A percentile compares a stretch with the other conserved stretches of the same genome.
Conservation (phyloP, 805 yeast genomes). For the Teunomyces funiuensis region DNA sequence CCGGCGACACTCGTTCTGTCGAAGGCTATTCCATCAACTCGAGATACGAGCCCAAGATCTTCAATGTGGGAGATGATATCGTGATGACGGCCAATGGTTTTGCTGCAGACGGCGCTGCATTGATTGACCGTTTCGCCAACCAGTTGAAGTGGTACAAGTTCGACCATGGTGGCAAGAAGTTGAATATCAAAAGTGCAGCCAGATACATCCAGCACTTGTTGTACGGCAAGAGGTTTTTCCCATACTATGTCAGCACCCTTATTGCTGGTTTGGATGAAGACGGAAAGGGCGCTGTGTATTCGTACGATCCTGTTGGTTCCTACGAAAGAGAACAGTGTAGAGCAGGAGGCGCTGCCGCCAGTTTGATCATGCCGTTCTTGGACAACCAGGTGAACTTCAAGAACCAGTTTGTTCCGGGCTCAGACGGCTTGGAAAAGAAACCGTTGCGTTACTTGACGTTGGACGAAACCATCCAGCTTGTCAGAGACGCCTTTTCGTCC, state of each 20-base stretch:
- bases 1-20: constrained; percentile 98
- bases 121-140: constrained; percentile 69
- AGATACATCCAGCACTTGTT: constrained; percentile 85
- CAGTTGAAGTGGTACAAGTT: constrained; percentile 91
- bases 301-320: constrained; percentile 97
- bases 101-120: constrained; percentile 90
- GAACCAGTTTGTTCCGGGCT: constrained; percentile 79
- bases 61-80: constrained; percentile 83
- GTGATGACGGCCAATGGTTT: constrained; percentile 93
- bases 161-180: constrained; percentile 67
- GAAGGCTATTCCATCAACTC: constrained; percentile 92
- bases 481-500: constrained; percentile 90
- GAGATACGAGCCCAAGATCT: constrained; percentile 87
- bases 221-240: constrained; percentile 93
- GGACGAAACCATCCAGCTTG: constrained; percentile 85
- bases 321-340: constrained; percentile 97
- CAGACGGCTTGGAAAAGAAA: constrained; percentile 65
- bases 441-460: constrained; percentile 63
- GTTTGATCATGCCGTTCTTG: constrained; percentile 93
- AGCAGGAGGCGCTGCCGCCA: constrained; percentile 97
- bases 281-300: constrained; percentile 92
- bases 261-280: constrained; percentile 89
- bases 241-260: constrained; percentile 93
- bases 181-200: constrained; percentile 75
- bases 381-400: constrained; percentile 97